Base-by-base conservation (phyloP, 306 rosid genomes). In the Albizia julibrissin region DNA sequence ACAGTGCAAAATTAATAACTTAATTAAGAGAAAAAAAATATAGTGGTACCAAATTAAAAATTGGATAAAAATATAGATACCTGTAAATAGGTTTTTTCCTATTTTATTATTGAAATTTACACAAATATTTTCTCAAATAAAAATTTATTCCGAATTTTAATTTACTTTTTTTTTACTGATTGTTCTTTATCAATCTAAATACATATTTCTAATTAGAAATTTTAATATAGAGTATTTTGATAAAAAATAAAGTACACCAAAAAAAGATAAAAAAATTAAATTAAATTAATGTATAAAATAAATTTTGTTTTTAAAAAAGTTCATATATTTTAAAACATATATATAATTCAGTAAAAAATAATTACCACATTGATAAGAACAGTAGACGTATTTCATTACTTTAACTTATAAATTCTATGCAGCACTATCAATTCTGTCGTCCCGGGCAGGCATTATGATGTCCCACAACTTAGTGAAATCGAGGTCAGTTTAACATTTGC, bases 361-460 rank as follows among this genome's bases (percentile, higher is more conserved):
- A 62, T 27, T 26, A 62, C 34, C 69, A 5, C 7, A 26, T 18
- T 11, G 34, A 26, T 61, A 12, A 4, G 14, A 27, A 62, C 6
- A 13, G 21, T 14, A 58, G 3, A 1, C 14, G 24, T 22, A 58
- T 58, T 58, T 58, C 15, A 22, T 58, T 9, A 58, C 22, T 6
- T 2, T 8, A 56, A 56, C 69, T 14, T 16, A 21, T 56, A 62
- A 74, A 79, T 77, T 52, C 54, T 39, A 71, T 82, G 87, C 94
- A 90, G 97, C 80, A 74, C 87, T 44, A 42, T 89, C 78, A 94
- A 92, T 84, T 46, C 87, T 46, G 86, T 89, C 42, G 8, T 94
- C 77, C 93, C 93, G 0, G 91, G 97, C 29, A 94, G 84, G 79
- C 97, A 90, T 81, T 92, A 85, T 39, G 87, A 88, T 43, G 84